Conservation (phyloP, 2,329 filamentous ascomycete species). For the Fusarium decemcellulare region DNA sequence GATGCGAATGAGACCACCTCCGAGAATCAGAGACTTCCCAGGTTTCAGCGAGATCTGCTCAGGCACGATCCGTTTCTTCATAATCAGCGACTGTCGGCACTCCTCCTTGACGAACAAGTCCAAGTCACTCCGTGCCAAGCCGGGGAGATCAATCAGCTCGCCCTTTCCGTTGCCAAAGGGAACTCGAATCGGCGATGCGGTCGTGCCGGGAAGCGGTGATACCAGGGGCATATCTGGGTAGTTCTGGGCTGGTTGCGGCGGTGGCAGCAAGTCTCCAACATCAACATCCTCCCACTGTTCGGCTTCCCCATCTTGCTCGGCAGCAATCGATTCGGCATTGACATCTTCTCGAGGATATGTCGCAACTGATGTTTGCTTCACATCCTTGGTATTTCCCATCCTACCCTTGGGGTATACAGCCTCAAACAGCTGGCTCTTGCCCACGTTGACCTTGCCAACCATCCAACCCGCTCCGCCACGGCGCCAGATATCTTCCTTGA, state of each 20-base stretch:
- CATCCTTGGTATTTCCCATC: conserved; percentile 54
- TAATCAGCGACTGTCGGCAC: conserved; percentile 78
- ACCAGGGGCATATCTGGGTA: conserved; percentile 91
- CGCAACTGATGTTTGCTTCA: conserved; percentile 23
- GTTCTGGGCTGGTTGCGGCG: conserved; percentile 77
- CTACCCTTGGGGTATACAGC: conserved; percentile 86
- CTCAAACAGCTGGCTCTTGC: conserved; percentile 93
- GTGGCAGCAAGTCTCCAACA: conserved; percentile 78
- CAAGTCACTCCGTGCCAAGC: conserved; percentile 81
- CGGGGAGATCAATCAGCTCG: conserved; percentile 94
- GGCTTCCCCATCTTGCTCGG: conserved; percentile 44
- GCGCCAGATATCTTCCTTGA: conserved; percentile 89
- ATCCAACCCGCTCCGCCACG: conserved; percentile 93
- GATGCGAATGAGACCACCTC: conserved; percentile 85
- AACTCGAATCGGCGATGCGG: conserved; percentile 93
- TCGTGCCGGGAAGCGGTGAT: conserved; percentile 91
- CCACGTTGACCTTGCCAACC: conserved; percentile 98
- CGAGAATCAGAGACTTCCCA: conserved; percentile 85
- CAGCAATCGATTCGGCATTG: conserved; percentile 45
- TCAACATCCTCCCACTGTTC: conserved; percentile 49
- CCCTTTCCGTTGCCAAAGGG: conserved; percentile 89
- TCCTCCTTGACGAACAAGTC: conserved; percentile 78
- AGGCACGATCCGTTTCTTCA: conserved; percentile 82
- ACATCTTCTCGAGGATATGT: conserved; percentile 31
- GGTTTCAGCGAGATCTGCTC: conserved; percentile 81